Conservation (phyloP, 2,329 filamentous ascomycete species). For the Paracamarosporium sp. region DNA sequence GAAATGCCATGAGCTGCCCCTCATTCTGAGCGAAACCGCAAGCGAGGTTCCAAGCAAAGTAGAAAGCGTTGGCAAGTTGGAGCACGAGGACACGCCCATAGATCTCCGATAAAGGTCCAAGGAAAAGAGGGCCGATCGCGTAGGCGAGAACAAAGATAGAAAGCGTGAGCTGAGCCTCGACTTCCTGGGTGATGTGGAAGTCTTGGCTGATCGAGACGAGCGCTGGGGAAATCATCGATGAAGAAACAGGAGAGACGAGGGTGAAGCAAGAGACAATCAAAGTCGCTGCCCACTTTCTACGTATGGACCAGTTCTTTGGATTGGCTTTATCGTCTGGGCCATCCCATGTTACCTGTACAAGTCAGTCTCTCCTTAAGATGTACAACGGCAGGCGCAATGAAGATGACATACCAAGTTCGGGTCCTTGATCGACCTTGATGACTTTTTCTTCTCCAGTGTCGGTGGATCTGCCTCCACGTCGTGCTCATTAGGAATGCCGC, state of each 20-base stretch:
- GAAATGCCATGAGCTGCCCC: slow-evolving; percentile 23
- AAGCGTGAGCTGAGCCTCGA: slow-evolving; percentile 42
- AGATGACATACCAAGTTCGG: slow-evolving; percentile 36
- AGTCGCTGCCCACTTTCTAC: slow-evolving; percentile 53
- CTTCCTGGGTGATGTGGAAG: slow-evolving; percentile 39
- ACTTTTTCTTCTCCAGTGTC: slow-evolving; percentile 35
- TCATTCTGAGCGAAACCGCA: slow-evolving; percentile 47
- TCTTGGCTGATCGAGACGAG: slow-evolving; percentile 38
- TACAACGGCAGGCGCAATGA: not conserved
- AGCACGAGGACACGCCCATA: slow-evolving; percentile 47
- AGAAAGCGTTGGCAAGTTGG: slow-evolving; percentile 48
- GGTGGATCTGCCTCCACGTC: slow-evolving; percentile 33
- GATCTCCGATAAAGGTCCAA: slow-evolving; percentile 48
- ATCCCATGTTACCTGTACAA: slow-evolving; percentile 52
- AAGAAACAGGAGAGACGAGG: slow-evolving; percentile 48
- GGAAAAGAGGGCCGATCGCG: slow-evolving; percentile 47
- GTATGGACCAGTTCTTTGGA: slow-evolving; percentile 55
- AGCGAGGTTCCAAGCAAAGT: slow-evolving; percentile 46
- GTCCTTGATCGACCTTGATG: slow-evolving; percentile 33
- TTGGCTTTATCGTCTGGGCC: slow-evolving; percentile 54
- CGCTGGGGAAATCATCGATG: slow-evolving; percentile 49
- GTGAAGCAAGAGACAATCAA: slow-evolving; percentile 52
- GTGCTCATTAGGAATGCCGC: slow-evolving; percentile 35
- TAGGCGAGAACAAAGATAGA: slow-evolving; percentile 51
- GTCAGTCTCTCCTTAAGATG: slow-evolving; percentile 16